These are phyloP conservation scores for Fusarium nygamai DNA, from an alignment of 2,329 filamentous ascomycete genomes.

Conservation along the genomic window DNA sequence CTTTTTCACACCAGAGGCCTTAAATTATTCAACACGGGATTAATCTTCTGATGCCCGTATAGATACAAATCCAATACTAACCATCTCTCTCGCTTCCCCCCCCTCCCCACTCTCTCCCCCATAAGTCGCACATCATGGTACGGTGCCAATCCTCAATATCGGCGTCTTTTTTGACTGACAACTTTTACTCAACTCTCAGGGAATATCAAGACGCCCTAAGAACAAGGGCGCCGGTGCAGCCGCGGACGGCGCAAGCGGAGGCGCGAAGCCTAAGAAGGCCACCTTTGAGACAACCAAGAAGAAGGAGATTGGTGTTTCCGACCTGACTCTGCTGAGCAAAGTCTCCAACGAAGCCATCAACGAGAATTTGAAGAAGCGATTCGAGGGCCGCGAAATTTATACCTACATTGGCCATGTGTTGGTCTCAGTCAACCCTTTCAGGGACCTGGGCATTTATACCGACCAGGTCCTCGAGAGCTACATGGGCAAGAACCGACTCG, in stretches of 20 bases:
- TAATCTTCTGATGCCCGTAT: constrained; percentile 42
- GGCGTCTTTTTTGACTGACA: constrained; percentile 27
- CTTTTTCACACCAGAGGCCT: constrained; percentile 14
- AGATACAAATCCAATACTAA: constrained; percentile 27
- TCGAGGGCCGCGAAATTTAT: constrained; percentile 97
- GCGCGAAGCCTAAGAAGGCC: constrained; percentile 87
- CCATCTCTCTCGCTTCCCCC: constrained; percentile 24
- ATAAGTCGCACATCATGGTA: constrained; percentile 47
- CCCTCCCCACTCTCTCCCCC: constrained; percentile 25
- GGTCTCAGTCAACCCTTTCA: constrained; percentile 98
- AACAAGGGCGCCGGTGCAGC: constrained; percentile 53
- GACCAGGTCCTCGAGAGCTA: constrained; percentile 93
- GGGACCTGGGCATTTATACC: constrained; percentile 97
- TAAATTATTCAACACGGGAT: constrained; percentile 14
- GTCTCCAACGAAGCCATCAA: constrained; percentile 99
- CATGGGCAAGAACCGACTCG: constrained; percentile 94
- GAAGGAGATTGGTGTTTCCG: constrained; percentile 98
- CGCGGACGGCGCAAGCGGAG: constrained; percentile 50
- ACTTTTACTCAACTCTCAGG: constrained; percentile 40
- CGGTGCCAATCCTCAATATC: constrained; percentile 30
- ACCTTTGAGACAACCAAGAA: constrained; percentile 97
- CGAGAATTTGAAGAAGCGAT: constrained; percentile 97
- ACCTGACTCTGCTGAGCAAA: constrained; percentile 96
- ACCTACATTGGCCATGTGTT: constrained; percentile 99
- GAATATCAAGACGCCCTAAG: constrained; percentile 54